Evolutionary conservation across 2,329 filamentous ascomycete species (phyloP), one percentile per base, ranked within the genome.

Genomic region (Sordariomycetes sp.): DNA sequence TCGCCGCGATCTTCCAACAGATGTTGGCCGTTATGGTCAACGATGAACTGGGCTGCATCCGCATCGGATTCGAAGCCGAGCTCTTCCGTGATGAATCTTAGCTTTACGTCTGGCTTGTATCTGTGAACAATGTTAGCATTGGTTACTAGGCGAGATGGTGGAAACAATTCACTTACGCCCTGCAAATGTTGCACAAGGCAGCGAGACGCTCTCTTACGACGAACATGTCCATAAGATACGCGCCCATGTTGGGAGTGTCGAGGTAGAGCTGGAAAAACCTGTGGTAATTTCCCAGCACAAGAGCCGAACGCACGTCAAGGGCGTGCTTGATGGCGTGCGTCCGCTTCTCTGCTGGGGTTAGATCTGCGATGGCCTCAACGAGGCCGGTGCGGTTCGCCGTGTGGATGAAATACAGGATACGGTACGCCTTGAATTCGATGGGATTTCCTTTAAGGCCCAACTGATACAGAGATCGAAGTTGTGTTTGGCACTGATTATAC

Each of bases 401-500:
- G 73, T 97, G 91, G 74, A 99, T 94, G 77, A 96, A 95, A 82
- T 99, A 99, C 70, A 99, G 80, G 74, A 99, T 96, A 82, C 94
- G 92, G 79, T 99, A 99, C 62, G 92, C 94, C 82, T 94, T 94
- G 76, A 99, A 99, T 74, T 99, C 94, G 75, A 89, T 85, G 68
- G 89, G 84, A 72, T 91, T 90, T 66, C 92, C 94, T 68, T 89
- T 89, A 69, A 96, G 76, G 64, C 89, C 87, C 75, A 89, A 82
- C 70, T 83, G 82, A 74, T 99, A 97, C 66, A 99, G 77, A 63
- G 87, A 90, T 72, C 90, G 89, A 69, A 99, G 79, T 76, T 99
- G 94, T 67, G 94, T 97, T 78, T 99, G 94, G 74, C 94, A 99
- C 81, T 99, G 94, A 78, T 99, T 99, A 94, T 99, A 99, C 94